These are phyloP conservation scores for Oligophagozyma castellii DNA, from an alignment of 1,139 yeast genomes.

Conservation along the genomic window DNA sequence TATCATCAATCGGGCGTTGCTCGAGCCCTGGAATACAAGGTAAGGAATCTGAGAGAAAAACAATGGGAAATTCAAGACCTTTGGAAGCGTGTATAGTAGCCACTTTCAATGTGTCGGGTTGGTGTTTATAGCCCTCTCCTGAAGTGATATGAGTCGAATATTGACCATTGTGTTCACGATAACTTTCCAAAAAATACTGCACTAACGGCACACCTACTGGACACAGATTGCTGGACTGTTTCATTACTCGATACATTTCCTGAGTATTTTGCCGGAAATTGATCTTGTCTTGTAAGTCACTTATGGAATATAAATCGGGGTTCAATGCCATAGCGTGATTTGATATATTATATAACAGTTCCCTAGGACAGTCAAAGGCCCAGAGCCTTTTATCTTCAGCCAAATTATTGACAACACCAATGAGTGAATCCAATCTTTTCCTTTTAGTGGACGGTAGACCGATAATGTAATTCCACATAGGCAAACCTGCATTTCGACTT, in stretches of 20 bases:
- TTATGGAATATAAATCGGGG: slow-evolving; percentile 5
- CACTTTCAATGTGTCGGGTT: slow-evolving; percentile 28
- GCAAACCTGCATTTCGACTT: slow-evolving; percentile 6
- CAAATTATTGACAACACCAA: slow-evolving; percentile 1
- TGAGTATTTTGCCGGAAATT: slow-evolving; percentile 14
- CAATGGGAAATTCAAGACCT: slow-evolving; percentile 60
- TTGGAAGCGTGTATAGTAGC: slow-evolving; percentile 63
- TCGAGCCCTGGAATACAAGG: slow-evolving; percentile 11
- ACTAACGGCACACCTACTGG: slow-evolving; percentile 16
- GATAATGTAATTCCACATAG: slow-evolving; percentile 17
- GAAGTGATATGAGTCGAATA: too few species aligned
- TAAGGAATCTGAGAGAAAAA: slow-evolving; percentile 34
- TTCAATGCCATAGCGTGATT: slow-evolving; percentile 8
- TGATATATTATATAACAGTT: slow-evolving; percentile 7
- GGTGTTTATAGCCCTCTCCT: slow-evolving; percentile 7
- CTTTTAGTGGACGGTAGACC: neutral
- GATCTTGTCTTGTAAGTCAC: slow-evolving; percentile 4
- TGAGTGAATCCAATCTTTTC: neutral
- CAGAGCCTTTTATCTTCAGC: slow-evolving; percentile 4
- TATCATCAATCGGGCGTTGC: slow-evolving; percentile 17
- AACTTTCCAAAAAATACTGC: slow-evolving; percentile 33
- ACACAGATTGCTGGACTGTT: slow-evolving; percentile 13
- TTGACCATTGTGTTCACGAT: slow-evolving; percentile 28
- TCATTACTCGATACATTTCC: slow-evolving; percentile 22
- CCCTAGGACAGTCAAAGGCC: slow-evolving; percentile 7